A percentile compares a stretch with the other conserved stretches of the same genome.
Evolutionary conservation across 129 eudicot species (phyloP).

Genomic region (Flaveria trinervia): DNA sequence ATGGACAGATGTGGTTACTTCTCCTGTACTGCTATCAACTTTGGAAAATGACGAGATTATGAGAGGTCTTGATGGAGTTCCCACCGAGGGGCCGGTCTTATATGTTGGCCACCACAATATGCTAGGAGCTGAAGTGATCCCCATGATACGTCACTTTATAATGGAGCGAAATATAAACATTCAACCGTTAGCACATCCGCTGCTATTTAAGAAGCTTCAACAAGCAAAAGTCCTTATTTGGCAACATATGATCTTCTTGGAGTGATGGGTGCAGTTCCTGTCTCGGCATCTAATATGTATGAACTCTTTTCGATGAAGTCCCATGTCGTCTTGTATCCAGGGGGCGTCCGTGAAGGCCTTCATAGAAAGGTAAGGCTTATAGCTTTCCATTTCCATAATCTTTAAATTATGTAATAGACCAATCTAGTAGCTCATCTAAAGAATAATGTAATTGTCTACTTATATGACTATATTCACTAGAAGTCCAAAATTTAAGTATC

Average conservation of each 20-base stretch:
- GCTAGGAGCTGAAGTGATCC: constrained; percentile 52
- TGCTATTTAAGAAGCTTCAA: constrained; percentile 38
- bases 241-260: constrained; percentile 40
- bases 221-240: constrained; percentile 36
- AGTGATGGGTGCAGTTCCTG: constrained; percentile 69
- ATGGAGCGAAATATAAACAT: constrained; percentile 42
- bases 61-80: constrained; percentile 62
- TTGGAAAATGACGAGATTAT: constrained; percentile 51
- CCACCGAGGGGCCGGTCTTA: constrained; percentile 65
- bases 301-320: constrained; percentile 51
- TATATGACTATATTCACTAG: too few species aligned
- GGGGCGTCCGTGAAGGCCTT: constrained; percentile 68
- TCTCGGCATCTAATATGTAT: constrained; percentile 51
- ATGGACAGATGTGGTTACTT: constrained; percentile 43
- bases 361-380: constrained; percentile 53
- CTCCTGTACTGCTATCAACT: constrained; percentile 67
- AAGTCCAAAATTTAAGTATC: too few species aligned
- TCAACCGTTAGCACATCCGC: constrained; percentile 60
- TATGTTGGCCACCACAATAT: constrained; percentile 68
- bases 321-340: constrained; percentile 64
- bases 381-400: too few species aligned
- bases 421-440: too few species aligned
- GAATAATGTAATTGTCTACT: too few species aligned
- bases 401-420: too few species aligned
- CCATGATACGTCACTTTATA: constrained; percentile 44